Evolutionary conservation across 768 basidiomycete species (phyloP).

Genomic region (Naematelia encephala): DNA sequence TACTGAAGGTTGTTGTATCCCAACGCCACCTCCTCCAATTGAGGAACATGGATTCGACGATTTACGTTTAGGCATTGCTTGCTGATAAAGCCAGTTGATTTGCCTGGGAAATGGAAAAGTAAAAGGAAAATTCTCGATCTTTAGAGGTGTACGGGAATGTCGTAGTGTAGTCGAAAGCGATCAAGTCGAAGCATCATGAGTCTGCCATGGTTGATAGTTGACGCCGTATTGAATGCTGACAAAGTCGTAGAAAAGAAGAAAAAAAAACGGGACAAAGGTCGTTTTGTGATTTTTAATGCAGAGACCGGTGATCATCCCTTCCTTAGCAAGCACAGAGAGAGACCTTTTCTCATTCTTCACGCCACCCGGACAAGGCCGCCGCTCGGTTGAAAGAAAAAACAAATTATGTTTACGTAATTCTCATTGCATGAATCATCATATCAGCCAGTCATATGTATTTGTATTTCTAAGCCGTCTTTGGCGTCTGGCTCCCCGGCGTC

Average conservation of each 20-base stretch:
- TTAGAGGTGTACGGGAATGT: neutral
- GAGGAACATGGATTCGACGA: neutral
- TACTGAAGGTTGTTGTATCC: neutral
- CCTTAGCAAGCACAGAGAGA: neutral
- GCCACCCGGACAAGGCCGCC: neutral
- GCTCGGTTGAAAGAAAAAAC: too few species aligned
- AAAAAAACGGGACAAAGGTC: too few species aligned
- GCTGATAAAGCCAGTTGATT: neutral
- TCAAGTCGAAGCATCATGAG: neutral
- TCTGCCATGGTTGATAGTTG: neutral
- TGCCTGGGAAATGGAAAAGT: too few species aligned
- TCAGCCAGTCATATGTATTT: neutral
- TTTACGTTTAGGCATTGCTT: neutral
- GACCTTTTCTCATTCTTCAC: neutral
- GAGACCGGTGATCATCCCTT: too few species aligned
- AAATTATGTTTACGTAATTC: neutral
- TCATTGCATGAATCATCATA: neutral
- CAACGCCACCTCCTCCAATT: neutral
- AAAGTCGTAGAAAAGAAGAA: neutral
- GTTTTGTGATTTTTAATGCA: too few species aligned
- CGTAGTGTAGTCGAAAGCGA: too few species aligned
- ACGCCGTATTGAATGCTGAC: neutral
- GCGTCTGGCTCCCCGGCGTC: conserved; percentile 13
- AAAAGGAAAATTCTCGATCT: neutral
- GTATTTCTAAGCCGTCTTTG: neutral